A percentile compares a stretch with the other conserved stretches of the same genome.
phyloP scores from a whole-genome alignment of 768 basidiomycete species.

The Wakefieldia striispora region DNA sequence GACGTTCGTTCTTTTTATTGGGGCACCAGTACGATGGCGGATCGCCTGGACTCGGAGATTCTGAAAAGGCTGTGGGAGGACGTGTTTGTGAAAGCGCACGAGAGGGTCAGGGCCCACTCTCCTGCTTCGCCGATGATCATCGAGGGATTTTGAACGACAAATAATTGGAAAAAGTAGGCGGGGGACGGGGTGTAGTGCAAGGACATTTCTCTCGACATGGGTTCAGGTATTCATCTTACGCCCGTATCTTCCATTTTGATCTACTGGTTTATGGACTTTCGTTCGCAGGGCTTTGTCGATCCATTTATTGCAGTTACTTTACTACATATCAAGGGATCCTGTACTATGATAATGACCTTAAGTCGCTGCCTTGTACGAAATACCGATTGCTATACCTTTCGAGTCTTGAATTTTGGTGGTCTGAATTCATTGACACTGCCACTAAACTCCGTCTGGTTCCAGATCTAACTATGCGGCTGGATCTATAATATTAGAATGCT shows the following conservation, averaged over 20 bases:
- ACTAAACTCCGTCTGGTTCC: too few species aligned
- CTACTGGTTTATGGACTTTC: neutral
- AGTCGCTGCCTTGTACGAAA: neutral
- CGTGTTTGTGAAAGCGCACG: slow-evolving; percentile 17
- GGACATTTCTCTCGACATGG: too few species aligned
- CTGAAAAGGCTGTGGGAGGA: slow-evolving; percentile 16
- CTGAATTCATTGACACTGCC: too few species aligned
- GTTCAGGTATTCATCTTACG: too few species aligned
- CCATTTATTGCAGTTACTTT: neutral
- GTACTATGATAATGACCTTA: too few species aligned
- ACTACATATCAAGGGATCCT: neutral
- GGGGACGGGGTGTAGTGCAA: too few species aligned
- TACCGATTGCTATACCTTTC: too few species aligned
- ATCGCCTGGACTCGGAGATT: slow-evolving; percentile 14
- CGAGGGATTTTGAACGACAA: neutral
- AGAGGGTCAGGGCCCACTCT: neutral
- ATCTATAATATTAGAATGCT: too few species aligned
- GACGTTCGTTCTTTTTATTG: slow-evolving; percentile 5
- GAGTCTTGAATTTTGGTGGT: too few species aligned
- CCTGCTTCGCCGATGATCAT: neutral
- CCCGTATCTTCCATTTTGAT: neutral
- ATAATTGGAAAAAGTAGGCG: too few species aligned
- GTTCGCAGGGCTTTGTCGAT: too few species aligned
- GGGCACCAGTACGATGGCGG: slow-evolving; percentile 6
- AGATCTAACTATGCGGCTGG: too few species aligned